Conservation (phyloP, 495 filamentous ascomycete genomes). For the Penicillium verhagenii region DNA sequence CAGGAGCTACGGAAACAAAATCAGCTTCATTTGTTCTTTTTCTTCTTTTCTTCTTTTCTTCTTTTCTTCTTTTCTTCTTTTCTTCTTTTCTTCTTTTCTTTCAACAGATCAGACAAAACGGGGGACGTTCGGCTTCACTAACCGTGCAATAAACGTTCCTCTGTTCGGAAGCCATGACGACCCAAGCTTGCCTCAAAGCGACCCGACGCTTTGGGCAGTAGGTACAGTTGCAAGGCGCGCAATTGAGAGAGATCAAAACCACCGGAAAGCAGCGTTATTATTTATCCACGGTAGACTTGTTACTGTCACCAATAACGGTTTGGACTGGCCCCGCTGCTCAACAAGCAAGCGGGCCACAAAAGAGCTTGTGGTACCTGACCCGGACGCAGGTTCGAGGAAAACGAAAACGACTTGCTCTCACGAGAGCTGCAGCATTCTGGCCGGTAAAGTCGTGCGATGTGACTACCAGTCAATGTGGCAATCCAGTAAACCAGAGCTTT, state of each 20-base stretch:
- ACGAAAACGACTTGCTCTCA: slow-evolving; percentile 23
- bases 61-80: not conserved
- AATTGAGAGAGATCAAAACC: slow-evolving; percentile 2
- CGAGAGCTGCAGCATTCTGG: slow-evolving; percentile 18
- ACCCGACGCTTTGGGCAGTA: slow-evolving; percentile 1
- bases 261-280: slow-evolving; percentile 9
- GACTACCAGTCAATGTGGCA: slow-evolving; percentile 5
- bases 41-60: too few species aligned
- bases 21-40: slow-evolving; percentile 19
- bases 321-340: slow-evolving; percentile 11
- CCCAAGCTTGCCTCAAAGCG: slow-evolving; percentile 8
- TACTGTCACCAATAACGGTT: slow-evolving; percentile 11
- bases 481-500: slow-evolving; percentile 9
- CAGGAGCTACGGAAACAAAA: slow-evolving; percentile 64
- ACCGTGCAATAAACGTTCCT: slow-evolving; percentile 61
- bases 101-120: not conserved
- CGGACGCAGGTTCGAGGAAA: slow-evolving; percentile 21
- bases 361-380: slow-evolving; percentile 26
- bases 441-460: slow-evolving; percentile 13
- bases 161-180: slow-evolving; percentile 34
- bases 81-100: not conserved
- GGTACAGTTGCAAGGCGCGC: not conserved
- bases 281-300: slow-evolving; percentile 8
- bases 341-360: slow-evolving; percentile 5
- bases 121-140: slow-evolving; percentile 15